Evolutionary conservation across 805 yeast species (phyloP).

Genomic region (Candida palmyrensis): DNA sequence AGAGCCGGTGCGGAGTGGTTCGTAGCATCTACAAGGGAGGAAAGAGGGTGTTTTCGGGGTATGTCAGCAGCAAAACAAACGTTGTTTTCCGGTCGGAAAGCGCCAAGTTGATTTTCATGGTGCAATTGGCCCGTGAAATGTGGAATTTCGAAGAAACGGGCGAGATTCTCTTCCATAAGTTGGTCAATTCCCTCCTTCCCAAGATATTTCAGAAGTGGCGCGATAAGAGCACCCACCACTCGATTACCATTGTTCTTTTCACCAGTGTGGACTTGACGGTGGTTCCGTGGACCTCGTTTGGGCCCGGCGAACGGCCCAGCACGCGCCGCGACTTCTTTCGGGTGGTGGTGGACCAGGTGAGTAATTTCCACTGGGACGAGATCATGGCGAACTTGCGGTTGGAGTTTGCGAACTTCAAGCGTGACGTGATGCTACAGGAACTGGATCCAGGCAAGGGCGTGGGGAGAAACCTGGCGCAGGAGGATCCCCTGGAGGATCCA

Average conservation of each 20-base stretch:
- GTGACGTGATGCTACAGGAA: conserved; percentile 63
- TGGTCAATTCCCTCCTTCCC: conserved; percentile 90
- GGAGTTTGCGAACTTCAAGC: conserved; percentile 79
- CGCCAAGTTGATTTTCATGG: conserved; percentile 73
- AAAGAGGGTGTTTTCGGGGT: conserved; percentile 66
- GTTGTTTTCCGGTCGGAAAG: conserved; percentile 88
- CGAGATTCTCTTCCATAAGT: conserved; percentile 86
- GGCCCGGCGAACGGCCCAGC: conserved; percentile 66
- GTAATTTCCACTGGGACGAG: conserved; percentile 81
- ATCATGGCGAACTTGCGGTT: conserved; percentile 82
- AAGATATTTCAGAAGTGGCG: conserved; percentile 85
- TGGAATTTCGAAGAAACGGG: conserved; percentile 98
- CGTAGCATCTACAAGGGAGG: conserved; percentile 66
- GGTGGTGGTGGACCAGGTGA: conserved; percentile 93
- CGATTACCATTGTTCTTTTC: conserved; percentile 83
- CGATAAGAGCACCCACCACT: conserved; percentile 80
- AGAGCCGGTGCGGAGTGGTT: conserved; percentile 57
- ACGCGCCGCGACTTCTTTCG: conserved; percentile 77
- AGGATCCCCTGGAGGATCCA: conserved; percentile 20
- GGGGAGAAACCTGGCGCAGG: conserved; percentile 2
- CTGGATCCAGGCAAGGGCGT: conserved; percentile 2
- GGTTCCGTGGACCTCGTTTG: conserved; percentile 51
- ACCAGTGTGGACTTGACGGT: conserved; percentile 66
- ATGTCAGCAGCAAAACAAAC: conserved; percentile 67
- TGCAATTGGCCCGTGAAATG: conserved; percentile 93